Conservation (phyloP, 2,329 filamentous ascomycete genomes). For the Aspergillus sp. region DNA sequence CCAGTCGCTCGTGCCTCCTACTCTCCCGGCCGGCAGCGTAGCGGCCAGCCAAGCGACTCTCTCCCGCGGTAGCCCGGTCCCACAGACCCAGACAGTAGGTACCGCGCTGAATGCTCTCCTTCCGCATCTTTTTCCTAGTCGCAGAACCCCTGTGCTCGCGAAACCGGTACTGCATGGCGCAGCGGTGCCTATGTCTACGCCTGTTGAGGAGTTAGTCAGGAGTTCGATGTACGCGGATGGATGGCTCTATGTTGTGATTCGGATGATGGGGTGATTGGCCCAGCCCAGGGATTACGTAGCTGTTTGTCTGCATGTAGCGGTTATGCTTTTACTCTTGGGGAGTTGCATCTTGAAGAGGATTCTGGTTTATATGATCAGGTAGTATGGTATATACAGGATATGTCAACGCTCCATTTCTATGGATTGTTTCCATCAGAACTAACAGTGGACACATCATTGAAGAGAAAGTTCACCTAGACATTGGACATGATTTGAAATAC, state of each 20-base stretch:
- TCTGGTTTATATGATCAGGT: no score
- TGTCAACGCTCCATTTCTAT: no score
- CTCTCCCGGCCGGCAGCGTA: constrained; percentile 31
- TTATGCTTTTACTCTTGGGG: not conserved
- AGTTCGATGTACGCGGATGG: constrained; percentile 88
- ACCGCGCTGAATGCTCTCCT: constrained; percentile 72
- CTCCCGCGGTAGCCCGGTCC: constrained; percentile 21
- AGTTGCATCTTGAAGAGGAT: no score
- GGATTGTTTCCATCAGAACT: no score
- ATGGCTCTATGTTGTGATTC: constrained; percentile 80
- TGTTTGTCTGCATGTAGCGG: not conserved
- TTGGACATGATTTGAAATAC: no score
- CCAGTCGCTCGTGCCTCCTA: constrained; percentile 68
- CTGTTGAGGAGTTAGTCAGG: constrained; percentile 77
- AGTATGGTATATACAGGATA: no score
- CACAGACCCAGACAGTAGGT: constrained; percentile 69
- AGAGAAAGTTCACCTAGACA: no score
- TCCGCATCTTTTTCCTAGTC: constrained; percentile 82
- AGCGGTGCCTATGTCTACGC: constrained; percentile 74
- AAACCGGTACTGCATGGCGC: constrained; percentile 84
- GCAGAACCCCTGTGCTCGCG: constrained; percentile 78
- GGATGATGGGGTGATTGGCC: constrained; percentile 59
- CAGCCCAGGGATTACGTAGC: not conserved
- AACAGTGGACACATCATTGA: no score
- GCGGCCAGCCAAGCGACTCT: constrained; percentile 24